A percentile compares a stretch with the other conserved stretches of the same genome.
Evolutionary conservation across 192 early-diverging fungal species (phyloP).

Genomic region (Glomus cerebriforme): DNA sequence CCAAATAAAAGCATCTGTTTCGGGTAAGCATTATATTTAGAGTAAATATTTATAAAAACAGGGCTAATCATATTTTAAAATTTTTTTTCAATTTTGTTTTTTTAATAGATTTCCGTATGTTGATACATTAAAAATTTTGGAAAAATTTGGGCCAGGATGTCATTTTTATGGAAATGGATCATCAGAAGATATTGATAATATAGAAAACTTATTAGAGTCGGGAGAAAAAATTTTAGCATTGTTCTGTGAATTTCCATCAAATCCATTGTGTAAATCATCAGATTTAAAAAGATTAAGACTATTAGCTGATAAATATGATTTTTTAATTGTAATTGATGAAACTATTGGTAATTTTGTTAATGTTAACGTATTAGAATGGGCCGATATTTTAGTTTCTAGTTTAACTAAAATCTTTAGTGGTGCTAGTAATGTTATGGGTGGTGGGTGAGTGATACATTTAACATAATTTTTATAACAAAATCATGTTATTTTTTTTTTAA

Average conservation of each 20-base stretch:
- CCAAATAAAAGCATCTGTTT: slow-evolving; percentile 81
- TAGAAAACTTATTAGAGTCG: slow-evolving; percentile 65
- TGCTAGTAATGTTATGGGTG: slow-evolving; percentile 97
- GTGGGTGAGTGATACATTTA: slow-evolving; percentile 64
- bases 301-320: slow-evolving; percentile 75
- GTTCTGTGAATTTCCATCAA: slow-evolving; percentile 93
- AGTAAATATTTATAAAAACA: background rate
- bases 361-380: slow-evolving; percentile 72
- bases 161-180: slow-evolving; percentile 88
- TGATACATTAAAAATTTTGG: slow-evolving; percentile 94
- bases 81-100: background rate
- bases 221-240: slow-evolving; percentile 76
- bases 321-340: slow-evolving; percentile 89
- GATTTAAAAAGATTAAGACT: slow-evolving; percentile 72
- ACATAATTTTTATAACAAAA: background rate
- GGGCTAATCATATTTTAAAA: background rate
- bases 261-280: slow-evolving; percentile 86
- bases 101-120: slow-evolving; percentile 82
- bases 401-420: slow-evolving; percentile 96
- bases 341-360: slow-evolving; percentile 96
- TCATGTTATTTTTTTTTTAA: too few relatives aligned
- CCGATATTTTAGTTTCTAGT: slow-evolving; percentile 87
- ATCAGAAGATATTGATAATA: slow-evolving; percentile 66
- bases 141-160: slow-evolving; percentile 92
- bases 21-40: slow-evolving; percentile 56